Percentiles rank a stretch among this genome's conserved stretches.
These are phyloP conservation scores for Pyrenophora seminiperda DNA, from an alignment of 2,329 filamentous ascomycete species.

Conservation along the genomic window DNA sequence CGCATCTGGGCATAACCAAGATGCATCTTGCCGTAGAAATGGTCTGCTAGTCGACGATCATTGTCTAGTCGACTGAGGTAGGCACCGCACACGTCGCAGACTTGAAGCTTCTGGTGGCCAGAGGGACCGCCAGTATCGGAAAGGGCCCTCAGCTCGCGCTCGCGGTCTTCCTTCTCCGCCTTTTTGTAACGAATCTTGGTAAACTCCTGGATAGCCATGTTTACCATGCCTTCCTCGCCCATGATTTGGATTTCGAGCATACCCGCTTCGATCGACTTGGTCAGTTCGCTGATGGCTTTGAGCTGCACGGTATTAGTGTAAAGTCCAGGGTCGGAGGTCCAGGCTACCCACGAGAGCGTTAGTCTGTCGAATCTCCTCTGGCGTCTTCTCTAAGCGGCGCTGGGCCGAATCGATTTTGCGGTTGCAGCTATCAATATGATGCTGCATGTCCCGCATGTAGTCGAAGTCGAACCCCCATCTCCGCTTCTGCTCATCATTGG, in stretches of 20 bases:
- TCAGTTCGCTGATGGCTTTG: conserved; percentile 82
- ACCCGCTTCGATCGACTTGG: conserved; percentile 77
- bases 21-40: conserved; percentile 99
- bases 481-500: conserved; percentile 72
- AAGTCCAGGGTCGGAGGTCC: not conserved
- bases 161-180: conserved; percentile 79
- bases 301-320: conserved; percentile 55
- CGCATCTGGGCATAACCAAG: conserved; percentile 97
- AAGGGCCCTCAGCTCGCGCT: conserved; percentile 86
- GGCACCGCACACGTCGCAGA: conserved; percentile 97
- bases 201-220: conserved; percentile 82
- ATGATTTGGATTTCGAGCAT: conserved; percentile 85
- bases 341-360: conserved; percentile 69
- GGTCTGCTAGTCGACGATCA: conserved; percentile 88
- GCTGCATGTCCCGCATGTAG: conserved; percentile 93
- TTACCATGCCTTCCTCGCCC: conserved; percentile 79
- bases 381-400: conserved; percentile 91
- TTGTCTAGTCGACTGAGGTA: conserved; percentile 93
- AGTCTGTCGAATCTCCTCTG: conserved; percentile 95
- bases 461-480: conserved; percentile 93
- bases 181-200: conserved; percentile 82
- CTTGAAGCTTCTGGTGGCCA: conserved; percentile 96
- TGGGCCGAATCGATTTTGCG: conserved; percentile 89
- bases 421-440: conserved; percentile 97
- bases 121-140: conserved; percentile 90